These are phyloP conservation scores for Verticillium klebahnii DNA, from an alignment of 2,329 filamentous ascomycete species.

Conservation along the genomic window DNA sequence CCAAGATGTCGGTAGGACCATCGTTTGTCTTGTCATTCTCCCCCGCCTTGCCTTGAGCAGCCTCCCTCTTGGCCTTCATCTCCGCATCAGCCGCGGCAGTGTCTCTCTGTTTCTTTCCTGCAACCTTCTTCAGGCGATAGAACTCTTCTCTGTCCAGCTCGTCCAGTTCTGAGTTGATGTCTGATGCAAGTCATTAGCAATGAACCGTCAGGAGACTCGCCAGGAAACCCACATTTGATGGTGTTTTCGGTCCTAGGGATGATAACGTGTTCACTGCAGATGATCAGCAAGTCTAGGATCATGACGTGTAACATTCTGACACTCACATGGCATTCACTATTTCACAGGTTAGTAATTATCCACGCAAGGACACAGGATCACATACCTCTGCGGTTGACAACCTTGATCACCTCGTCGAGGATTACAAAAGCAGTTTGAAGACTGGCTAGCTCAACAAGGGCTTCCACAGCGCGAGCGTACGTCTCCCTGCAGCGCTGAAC, in stretches of 20 bases:
- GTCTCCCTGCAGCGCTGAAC: slow-evolving; percentile 94
- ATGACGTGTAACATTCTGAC: slow-evolving; percentile 38
- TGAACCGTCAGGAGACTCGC: neutral
- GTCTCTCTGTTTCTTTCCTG: slow-evolving; percentile 77
- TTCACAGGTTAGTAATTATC: neutral
- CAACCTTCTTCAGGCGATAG: slow-evolving; percentile 88
- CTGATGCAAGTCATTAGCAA: slow-evolving; percentile 29
- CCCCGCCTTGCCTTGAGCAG: slow-evolving; percentile 9
- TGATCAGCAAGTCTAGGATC: slow-evolving; percentile 14
- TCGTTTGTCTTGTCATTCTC: slow-evolving; percentile 29
- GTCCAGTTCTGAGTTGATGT: slow-evolving; percentile 97
- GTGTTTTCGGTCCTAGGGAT: slow-evolving; percentile 98
- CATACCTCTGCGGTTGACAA: slow-evolving; percentile 89
- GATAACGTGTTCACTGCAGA: slow-evolving; percentile 76
- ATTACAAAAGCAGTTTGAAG: slow-evolving; percentile 98
- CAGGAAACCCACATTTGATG: slow-evolving; percentile 72
- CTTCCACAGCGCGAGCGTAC: slow-evolving; percentile 92
- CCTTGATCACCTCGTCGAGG: slow-evolving; percentile 97
- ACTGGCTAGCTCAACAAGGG: slow-evolving; percentile 89
- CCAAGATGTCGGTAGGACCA: slow-evolving; percentile 61
- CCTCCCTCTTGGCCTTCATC: slow-evolving; percentile 60
- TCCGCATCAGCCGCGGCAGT: slow-evolving; percentile 68
- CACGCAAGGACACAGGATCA: slow-evolving; percentile 1
- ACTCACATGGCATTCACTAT: slow-evolving; percentile 75
- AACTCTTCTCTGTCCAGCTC: slow-evolving; percentile 98